Percentiles rank a stretch among this genome's conserved stretches.
Conservation (phyloP, 2,329 filamentous ascomycete species). For the Seiridium unicorne region DNA sequence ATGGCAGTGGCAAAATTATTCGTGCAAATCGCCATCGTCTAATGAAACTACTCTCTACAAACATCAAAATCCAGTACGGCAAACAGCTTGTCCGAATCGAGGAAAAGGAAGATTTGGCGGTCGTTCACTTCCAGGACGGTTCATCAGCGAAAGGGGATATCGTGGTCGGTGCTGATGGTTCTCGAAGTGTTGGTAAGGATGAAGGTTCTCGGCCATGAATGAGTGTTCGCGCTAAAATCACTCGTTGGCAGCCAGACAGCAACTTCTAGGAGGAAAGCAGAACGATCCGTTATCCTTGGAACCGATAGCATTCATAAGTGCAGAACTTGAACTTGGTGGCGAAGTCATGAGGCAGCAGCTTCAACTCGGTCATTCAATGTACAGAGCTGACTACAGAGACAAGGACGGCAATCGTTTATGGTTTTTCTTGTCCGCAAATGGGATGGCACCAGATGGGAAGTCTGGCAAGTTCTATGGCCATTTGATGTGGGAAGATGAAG, state of each 20-base stretch:
- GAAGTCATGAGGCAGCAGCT: conserved; percentile 22
- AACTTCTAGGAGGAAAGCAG: not conserved
- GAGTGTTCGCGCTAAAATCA: not conserved
- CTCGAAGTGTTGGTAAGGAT: conserved; percentile 14
- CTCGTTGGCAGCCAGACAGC: conserved; percentile 12
- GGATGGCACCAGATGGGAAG: conserved; percentile 13
- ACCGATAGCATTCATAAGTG: conserved; percentile 11
- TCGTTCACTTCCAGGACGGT: conserved; percentile 23
- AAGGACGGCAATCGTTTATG: not conserved
- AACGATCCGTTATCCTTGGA: not conserved
- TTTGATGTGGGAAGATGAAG: conserved; percentile 16
- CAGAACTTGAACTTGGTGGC: conserved; percentile 18
- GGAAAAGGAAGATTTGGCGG: conserved; percentile 13
- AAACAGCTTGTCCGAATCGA: conserved; percentile 17
- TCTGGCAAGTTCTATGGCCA: conserved; percentile 26
- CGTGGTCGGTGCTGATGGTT: conserved; percentile 25
- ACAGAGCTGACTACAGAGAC: not conserved
- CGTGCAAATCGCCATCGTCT: conserved; percentile 20
- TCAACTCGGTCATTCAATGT: conserved; percentile 21
- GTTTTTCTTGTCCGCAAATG: conserved; percentile 23
- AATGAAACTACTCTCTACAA: conserved; percentile 22
- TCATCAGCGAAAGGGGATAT: conserved; percentile 20
- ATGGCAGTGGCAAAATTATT: not conserved
- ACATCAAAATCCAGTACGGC: conserved; percentile 22
- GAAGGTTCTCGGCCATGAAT: not conserved